A percentile compares a stretch with the other conserved stretches of the same genome.
These are phyloP conservation scores for Tilletia horrida DNA, from an alignment of 1,284 basidiomycete species.

Conservation along the genomic window DNA sequence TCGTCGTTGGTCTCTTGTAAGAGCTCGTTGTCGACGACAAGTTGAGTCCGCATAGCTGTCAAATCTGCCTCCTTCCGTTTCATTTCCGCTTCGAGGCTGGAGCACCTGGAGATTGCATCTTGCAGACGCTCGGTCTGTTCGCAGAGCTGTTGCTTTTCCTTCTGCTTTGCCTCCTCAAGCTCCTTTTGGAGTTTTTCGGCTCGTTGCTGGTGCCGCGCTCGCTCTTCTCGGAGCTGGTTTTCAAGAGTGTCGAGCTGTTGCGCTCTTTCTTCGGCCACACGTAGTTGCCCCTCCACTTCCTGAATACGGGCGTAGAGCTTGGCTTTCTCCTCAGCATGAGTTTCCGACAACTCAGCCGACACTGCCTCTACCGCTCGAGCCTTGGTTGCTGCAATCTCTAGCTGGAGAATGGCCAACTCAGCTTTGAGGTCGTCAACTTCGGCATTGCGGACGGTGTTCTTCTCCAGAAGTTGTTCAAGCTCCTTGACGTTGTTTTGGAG, in stretches of 20 bases:
- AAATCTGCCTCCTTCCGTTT: conserved; percentile 2
- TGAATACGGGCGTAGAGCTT: too few species aligned
- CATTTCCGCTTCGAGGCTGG: not conserved
- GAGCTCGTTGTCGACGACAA: not conserved
- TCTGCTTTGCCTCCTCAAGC: not conserved
- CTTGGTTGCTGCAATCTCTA: not conserved
- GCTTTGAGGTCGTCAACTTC: not conserved
- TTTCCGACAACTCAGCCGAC: too few species aligned
- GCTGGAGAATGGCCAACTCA: not conserved
- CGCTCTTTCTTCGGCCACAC: too few species aligned
- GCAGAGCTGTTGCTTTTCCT: not conserved
- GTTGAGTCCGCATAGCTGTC: not conserved
- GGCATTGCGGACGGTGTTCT: too few species aligned
- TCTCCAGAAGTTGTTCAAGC: not conserved
- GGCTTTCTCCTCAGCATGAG: too few species aligned
- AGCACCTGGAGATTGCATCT: not conserved
- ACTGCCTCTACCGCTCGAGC: too few species aligned
- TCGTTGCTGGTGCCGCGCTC: too few species aligned
- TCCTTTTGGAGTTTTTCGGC: too few species aligned
- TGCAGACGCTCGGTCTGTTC: not conserved
- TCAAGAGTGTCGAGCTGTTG: too few species aligned
- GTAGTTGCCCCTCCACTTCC: too few species aligned
- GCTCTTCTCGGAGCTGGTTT: too few species aligned
- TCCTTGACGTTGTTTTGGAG: not conserved
- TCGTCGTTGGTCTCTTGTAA: not conserved